These are phyloP conservation scores for Xylaria sp. DNA, from an alignment of 2,329 filamentous ascomycete genomes.

Conservation along the genomic window DNA sequence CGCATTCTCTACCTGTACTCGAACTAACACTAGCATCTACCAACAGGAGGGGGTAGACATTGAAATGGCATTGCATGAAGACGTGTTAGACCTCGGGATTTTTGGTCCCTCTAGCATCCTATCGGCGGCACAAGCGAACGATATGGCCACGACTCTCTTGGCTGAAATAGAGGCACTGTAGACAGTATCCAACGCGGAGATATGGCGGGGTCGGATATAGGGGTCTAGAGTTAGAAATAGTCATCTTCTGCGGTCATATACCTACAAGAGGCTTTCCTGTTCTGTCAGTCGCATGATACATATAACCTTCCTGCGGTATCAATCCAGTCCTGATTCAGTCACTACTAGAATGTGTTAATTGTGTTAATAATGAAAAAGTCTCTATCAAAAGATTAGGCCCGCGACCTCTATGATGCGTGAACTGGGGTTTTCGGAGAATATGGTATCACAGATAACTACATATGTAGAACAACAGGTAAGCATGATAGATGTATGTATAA, in stretches of 20 bases:
- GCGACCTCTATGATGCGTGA: no score
- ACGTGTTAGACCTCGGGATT: conserved; percentile 47
- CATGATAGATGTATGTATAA: no score
- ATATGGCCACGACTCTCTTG: conserved; percentile 40
- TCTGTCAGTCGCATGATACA: background rate
- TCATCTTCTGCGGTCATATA: background rate
- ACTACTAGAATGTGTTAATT: background rate
- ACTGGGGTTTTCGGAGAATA: background rate
- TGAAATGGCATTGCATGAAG: conserved; percentile 43
- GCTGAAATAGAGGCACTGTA: conserved; percentile 35
- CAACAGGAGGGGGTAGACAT: conserved; percentile 48
- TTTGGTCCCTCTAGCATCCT: conserved; percentile 42
- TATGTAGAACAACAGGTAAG: no score
- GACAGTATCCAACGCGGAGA: background rate
- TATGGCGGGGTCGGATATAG: background rate
- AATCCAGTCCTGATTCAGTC: background rate
- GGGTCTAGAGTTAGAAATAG: background rate
- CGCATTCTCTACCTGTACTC: background rate
- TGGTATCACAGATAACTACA: no score
- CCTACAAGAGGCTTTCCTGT: background rate
- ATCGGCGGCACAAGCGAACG: conserved; percentile 34
- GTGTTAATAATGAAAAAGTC: background rate
- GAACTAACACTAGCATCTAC: conserved; percentile 20
- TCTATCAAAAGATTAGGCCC: no score
- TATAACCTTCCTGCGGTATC: background rate